These are phyloP conservation scores for Mytilinidion resinicola DNA, from an alignment of 495 filamentous ascomycete genomes.

Conservation along the genomic window DNA sequence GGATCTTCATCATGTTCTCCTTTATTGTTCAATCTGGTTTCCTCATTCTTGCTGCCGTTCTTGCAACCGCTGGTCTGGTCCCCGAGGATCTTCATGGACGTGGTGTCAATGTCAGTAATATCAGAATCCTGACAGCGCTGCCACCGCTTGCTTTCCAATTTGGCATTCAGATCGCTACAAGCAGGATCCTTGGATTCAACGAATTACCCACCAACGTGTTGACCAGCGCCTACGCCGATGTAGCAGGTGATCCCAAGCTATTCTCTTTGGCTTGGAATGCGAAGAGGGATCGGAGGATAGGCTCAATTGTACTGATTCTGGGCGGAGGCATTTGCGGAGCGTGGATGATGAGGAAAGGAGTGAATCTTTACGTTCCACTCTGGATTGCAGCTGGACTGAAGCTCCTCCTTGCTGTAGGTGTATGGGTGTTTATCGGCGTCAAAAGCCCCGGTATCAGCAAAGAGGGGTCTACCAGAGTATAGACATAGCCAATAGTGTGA, in stretches of 20 bases:
- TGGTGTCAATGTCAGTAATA: constrained; percentile 23
- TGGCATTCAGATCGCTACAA: constrained; percentile 62
- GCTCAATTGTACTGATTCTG: constrained; percentile 51
- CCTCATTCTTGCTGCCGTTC: constrained; percentile 52
- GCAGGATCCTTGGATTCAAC: constrained; percentile 55
- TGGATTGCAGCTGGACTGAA: constrained; percentile 59
- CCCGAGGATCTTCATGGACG: constrained; percentile 35
- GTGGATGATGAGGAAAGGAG: constrained; percentile 52
- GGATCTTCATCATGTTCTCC: constrained; percentile 48
- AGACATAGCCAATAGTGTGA: too few species aligned
- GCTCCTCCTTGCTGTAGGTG: constrained; percentile 36
- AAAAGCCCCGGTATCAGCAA: too few species aligned
- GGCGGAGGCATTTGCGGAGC: constrained; percentile 58
- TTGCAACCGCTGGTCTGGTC: constrained; percentile 48
- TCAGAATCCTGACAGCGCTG: constrained; percentile 50
- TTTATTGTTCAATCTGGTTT: constrained; percentile 54
- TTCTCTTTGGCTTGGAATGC: constrained; percentile 50
- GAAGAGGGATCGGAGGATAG: constrained; percentile 58
- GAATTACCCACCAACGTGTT: constrained; percentile 70
- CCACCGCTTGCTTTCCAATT: constrained; percentile 65
- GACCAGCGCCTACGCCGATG: constrained; percentile 53
- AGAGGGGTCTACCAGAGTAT: too few species aligned
- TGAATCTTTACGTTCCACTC: constrained; percentile 49
- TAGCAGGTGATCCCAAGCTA: constrained; percentile 58
- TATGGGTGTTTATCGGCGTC: constrained; percentile 12